These are phyloP conservation scores for Coleophoma eucalyptorum DNA, from an alignment of 2,329 filamentous ascomycete genomes.

Conservation along the genomic window DNA sequence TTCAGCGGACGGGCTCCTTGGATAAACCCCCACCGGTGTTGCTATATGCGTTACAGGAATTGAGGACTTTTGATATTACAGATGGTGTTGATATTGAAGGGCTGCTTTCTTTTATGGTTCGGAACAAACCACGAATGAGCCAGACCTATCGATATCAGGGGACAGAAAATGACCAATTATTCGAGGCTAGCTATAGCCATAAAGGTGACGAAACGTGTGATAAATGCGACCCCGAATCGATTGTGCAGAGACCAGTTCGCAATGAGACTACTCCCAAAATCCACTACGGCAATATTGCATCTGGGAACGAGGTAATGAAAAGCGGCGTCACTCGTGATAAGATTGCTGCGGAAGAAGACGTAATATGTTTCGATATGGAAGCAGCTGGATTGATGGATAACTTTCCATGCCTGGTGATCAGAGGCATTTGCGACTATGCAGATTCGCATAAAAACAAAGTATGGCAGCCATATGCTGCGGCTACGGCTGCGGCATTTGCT, in stretches of 20 bases:
- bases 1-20: constrained; percentile 3
- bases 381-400: constrained; percentile 26
- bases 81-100: constrained; percentile 2
- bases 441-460: constrained; percentile 20
- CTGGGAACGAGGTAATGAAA: constrained; percentile 20
- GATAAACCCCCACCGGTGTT: constrained; percentile 8
- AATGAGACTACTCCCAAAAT: constrained; percentile 18
- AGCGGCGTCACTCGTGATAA: constrained; percentile 7
- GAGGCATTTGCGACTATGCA: constrained; percentile 32
- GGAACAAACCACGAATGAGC: constrained; percentile 6
- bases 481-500: constrained; percentile 14
- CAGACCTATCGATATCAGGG: not conserved
- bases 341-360: constrained; percentile 8
- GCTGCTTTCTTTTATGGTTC: constrained; percentile 2
- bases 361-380: constrained; percentile 31
- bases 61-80: constrained; percentile 4
- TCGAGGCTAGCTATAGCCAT: not conserved
- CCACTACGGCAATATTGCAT: constrained; percentile 32
- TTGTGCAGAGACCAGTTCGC: constrained; percentile 2
- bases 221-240: not conserved
- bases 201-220: not conserved
- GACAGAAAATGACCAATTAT: not conserved
- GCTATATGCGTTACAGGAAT: constrained; percentile 2
- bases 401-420: constrained; percentile 26
- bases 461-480: constrained; percentile 14